Evolutionary conservation across 1,139 yeast species (phyloP), one percentile per base, ranked within the genome.

Genomic region (Pichia sp.): DNA sequence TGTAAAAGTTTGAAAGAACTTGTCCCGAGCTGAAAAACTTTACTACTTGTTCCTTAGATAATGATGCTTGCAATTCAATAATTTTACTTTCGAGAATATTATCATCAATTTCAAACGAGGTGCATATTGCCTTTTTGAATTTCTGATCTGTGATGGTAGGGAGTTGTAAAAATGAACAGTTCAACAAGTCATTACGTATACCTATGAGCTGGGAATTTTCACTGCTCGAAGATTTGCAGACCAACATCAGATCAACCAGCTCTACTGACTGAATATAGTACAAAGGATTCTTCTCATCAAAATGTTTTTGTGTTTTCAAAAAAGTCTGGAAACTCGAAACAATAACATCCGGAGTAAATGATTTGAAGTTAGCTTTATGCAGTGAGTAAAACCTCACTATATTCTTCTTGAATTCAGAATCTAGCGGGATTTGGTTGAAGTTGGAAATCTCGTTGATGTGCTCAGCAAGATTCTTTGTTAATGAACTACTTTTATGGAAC

Each of bases 41-140:
- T 2, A 56, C 54, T 6, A 64, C 63, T 15, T 61, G 61, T 1
- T 54, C 46, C 49, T 61, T 62, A 32, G 57, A 58, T 4, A 66
- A 29, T 1, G 36, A 15, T 10, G 31, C 8, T 2, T 54, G 50
- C 10, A 62, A 23, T 2, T 34, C 36, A 2, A 8, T 15, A 4
- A 60, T 54, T 41, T 51, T 55, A 5, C 29, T 5, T 4, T 50
- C 51, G 13, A 62, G 36, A 5, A 15, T 19, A 0, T 41, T 31
- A 8, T 44, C 46, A 6, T 54, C 44, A 6, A 61, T 52, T 13
- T 54, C 34, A 46, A 62, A 62, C 3, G 55, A 38, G 3, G 47
- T 26, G 42, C 52, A 46, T 1, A 62, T 56, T 2, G 59, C 38
- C 8, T 46, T 43, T 26, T 52, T 50, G 6, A 52, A 45, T 46